Evolutionary conservation across 176 grass and related monocot species (phyloP).

Genomic region (Pontederia paniculata): DNA sequence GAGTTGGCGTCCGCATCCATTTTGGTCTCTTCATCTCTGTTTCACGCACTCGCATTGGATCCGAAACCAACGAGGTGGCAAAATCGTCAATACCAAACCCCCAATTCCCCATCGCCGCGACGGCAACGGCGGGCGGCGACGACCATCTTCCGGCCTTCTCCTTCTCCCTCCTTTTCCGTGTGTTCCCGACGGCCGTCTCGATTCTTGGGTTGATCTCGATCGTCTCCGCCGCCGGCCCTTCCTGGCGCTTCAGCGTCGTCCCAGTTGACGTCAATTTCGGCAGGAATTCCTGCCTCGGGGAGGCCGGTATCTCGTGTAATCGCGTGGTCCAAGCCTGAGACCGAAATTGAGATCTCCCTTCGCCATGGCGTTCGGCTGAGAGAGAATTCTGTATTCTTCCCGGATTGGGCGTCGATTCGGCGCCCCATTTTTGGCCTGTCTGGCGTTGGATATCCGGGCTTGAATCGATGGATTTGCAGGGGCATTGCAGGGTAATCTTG

Average conservation of each 20-base stretch:
- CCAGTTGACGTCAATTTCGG: too few relatives aligned
- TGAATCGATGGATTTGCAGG: conserved; percentile 51
- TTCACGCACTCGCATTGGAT: neutral
- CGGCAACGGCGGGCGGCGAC: neutral
- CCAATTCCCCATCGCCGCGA: neutral
- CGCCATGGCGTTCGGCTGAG: neutral
- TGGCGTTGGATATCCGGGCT: neutral
- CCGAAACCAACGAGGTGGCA: neutral
- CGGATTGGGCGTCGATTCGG: neutral
- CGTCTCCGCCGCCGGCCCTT: too few relatives aligned
- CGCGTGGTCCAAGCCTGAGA: too few relatives aligned
- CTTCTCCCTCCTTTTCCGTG: too few relatives aligned
- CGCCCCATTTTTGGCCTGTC: neutral
- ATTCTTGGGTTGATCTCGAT: too few relatives aligned
- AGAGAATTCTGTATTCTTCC: conserved; percentile 1
- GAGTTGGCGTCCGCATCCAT: conserved; percentile 67
- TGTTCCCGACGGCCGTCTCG: too few relatives aligned
- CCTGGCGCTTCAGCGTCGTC: too few relatives aligned
- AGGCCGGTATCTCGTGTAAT: too few relatives aligned
- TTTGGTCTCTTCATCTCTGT: neutral
- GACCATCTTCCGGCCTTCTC: too few relatives aligned
- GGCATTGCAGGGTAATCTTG: conserved; percentile 48
- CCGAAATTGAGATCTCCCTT: too few relatives aligned
- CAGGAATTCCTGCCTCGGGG: too few relatives aligned
- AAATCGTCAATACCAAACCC: neutral